Percentiles rank a stretch among this genome's conserved stretches.
Evolutionary conservation across 139 green algal species (phyloP).

Genomic region (Chlorella sp.): DNA sequence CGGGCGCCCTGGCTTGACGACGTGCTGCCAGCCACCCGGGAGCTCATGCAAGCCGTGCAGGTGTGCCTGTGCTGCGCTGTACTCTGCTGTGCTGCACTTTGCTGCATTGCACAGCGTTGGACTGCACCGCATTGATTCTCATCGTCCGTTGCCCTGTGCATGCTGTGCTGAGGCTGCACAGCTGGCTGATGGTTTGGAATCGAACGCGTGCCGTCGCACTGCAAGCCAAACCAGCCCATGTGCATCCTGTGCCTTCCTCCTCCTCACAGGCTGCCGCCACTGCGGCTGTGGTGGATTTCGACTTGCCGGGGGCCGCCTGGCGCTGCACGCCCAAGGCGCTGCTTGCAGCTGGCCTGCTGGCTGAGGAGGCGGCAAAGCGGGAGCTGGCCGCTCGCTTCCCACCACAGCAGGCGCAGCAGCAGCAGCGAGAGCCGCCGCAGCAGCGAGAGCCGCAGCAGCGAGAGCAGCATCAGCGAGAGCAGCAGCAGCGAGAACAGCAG

Average conservation of each 20-base stretch:
- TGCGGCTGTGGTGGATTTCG: constrained; percentile 28
- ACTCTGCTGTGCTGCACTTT: background rate
- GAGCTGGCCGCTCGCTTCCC: constrained; percentile 1
- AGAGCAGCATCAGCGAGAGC: background rate
- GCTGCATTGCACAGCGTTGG: too few species aligned
- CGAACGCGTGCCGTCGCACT: too few species aligned
- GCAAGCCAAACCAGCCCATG: too few species aligned
- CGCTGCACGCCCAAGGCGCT: constrained; percentile 27
- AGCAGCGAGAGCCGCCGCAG: background rate
- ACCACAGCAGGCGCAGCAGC: background rate
- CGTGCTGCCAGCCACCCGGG: constrained; percentile 19
- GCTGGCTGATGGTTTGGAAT: too few species aligned
- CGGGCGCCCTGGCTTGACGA: constrained; percentile 23
- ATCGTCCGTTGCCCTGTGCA: too few species aligned
- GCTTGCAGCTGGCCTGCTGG: constrained; percentile 40
- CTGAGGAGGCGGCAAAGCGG: constrained; percentile 19
- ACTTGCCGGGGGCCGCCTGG: constrained; percentile 7
- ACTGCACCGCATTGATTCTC: too few species aligned
- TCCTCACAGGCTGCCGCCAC: background rate
- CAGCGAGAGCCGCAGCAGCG: background rate
- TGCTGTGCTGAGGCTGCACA: too few species aligned
- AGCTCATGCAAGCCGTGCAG: constrained; percentile 32
- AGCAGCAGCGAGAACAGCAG: background rate
- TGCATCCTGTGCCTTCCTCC: too few species aligned
- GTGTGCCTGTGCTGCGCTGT: background rate